phyloP scores from a whole-genome alignment of 1,284 basidiomycete genomes.

The Kwoniella shivajii region DNA sequence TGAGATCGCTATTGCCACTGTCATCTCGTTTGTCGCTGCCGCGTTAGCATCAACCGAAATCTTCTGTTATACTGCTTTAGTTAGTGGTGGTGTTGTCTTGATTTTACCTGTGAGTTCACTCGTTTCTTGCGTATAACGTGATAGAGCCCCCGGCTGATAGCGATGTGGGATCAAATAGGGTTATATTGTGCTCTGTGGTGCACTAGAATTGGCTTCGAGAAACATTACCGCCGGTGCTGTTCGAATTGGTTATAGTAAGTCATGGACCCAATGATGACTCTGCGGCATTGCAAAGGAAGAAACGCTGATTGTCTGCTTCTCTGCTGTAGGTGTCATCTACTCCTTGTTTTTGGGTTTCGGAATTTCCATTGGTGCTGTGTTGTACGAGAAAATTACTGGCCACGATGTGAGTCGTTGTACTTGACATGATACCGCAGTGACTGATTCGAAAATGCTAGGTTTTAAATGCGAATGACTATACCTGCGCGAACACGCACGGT shows the following conservation, averaged over 20 bases:
- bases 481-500: slow-evolving; percentile 62
- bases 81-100: slow-evolving; percentile 79
- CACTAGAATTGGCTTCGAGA: slow-evolving; percentile 71
- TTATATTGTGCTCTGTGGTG: slow-evolving; percentile 76
- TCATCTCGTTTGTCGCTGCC: slow-evolving; percentile 78
- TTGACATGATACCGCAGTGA: background rate
- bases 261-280: too few species aligned
- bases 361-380: slow-evolving; percentile 72
- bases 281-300: slow-evolving; percentile 42
- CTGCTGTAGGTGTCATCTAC: slow-evolving; percentile 45
- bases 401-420: slow-evolving; percentile 17
- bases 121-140: background rate
- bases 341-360: slow-evolving; percentile 78
- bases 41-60: slow-evolving; percentile 68
- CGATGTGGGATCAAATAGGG: slow-evolving; percentile 49
- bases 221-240: slow-evolving; percentile 84
- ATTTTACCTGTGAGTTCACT: slow-evolving; percentile 70
- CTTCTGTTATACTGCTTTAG: slow-evolving; percentile 85
- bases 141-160: background rate
- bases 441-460: slow-evolving; percentile 7
- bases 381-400: slow-evolving; percentile 64
- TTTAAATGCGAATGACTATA: slow-evolving; percentile 63
- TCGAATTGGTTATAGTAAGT: slow-evolving; percentile 74
- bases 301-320: background rate
- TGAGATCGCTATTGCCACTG: slow-evolving; percentile 71